phyloP scores from a whole-genome alignment of 768 basidiomycete species.

The Hygrocybe punicea region DNA sequence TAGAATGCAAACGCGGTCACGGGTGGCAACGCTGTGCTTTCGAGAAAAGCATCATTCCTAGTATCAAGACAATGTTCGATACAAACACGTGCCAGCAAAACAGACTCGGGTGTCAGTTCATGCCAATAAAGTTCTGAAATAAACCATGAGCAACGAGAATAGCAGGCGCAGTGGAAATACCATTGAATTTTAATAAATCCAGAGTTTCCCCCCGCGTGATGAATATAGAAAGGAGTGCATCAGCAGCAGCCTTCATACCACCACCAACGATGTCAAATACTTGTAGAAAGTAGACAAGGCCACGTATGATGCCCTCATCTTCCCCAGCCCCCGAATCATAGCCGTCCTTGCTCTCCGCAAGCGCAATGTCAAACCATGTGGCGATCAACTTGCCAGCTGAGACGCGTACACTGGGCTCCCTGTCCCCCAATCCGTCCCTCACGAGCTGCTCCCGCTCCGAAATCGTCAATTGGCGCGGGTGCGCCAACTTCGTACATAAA shows the following conservation, averaged over 20 bases:
- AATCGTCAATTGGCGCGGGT: conserved; percentile 67
- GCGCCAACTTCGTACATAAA: conserved; percentile 33
- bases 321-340: conserved; percentile 8
- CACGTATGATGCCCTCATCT: conserved; percentile 48
- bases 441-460: conserved; percentile 81
- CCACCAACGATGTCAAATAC: conserved; percentile 63
- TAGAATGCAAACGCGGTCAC: conserved; percentile 88
- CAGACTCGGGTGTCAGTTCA: conserved; percentile 70
- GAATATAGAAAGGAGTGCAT: conserved; percentile 76
- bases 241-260: conserved; percentile 72
- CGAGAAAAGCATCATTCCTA: conserved; percentile 62
- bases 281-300: conserved; percentile 42
- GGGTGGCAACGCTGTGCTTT: conserved; percentile 70
- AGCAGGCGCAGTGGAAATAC: conserved; percentile 33
- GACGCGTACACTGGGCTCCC: conserved; percentile 78
- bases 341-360: conserved; percentile 33
- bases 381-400: conserved; percentile 77
- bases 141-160: not conserved
- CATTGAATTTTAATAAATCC: conserved; percentile 69
- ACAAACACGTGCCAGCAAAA: conserved; percentile 80
- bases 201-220: conserved; percentile 66
- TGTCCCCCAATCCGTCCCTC: conserved; percentile 85
- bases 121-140: conserved; percentile 70
- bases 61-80: conserved; percentile 72
- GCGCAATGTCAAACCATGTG: conserved; percentile 73